phyloP scores from a whole-genome alignment of 805 yeast species.

The Candida krabiensis region DNA sequence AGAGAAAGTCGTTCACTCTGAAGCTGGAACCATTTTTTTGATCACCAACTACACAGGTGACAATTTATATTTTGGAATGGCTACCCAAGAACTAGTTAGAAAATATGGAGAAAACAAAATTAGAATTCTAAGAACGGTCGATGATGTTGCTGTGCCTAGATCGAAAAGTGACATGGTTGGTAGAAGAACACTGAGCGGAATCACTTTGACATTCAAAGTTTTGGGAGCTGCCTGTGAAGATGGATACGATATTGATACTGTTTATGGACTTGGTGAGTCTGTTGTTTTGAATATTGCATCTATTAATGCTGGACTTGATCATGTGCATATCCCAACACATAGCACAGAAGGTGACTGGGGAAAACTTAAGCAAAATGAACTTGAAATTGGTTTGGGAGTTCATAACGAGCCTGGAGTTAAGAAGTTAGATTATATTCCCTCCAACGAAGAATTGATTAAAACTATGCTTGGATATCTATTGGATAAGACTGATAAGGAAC shows the following conservation, averaged over 20 bases:
- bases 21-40: constrained; percentile 36
- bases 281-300: constrained; percentile 33
- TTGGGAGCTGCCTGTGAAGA: constrained; percentile 34
- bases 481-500: constrained; percentile 26
- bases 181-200: constrained; percentile 38
- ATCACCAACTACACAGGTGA: constrained; percentile 42
- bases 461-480: constrained; percentile 29
- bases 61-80: constrained; percentile 40
- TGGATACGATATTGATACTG: constrained; percentile 27
- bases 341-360: constrained; percentile 23
- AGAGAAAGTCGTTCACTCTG: constrained; percentile 35
- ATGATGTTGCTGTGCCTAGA: constrained; percentile 38
- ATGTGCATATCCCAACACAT: constrained; percentile 39
- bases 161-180: constrained; percentile 35
- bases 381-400: constrained; percentile 39
- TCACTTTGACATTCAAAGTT: constrained; percentile 32
- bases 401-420: constrained; percentile 41
- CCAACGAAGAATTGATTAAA: constrained; percentile 33
- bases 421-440: constrained; percentile 32
- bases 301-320: constrained; percentile 39
- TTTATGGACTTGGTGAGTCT: constrained; percentile 30
- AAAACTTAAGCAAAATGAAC: constrained; percentile 28
- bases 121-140: constrained; percentile 30
- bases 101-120: constrained; percentile 33
- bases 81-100: constrained; percentile 36